Evolutionary conservation across 2,329 filamentous ascomycete species (phyloP), one percentile per base, ranked within the genome.

Genomic region (Lasiodiplodia gonubiensis): DNA sequence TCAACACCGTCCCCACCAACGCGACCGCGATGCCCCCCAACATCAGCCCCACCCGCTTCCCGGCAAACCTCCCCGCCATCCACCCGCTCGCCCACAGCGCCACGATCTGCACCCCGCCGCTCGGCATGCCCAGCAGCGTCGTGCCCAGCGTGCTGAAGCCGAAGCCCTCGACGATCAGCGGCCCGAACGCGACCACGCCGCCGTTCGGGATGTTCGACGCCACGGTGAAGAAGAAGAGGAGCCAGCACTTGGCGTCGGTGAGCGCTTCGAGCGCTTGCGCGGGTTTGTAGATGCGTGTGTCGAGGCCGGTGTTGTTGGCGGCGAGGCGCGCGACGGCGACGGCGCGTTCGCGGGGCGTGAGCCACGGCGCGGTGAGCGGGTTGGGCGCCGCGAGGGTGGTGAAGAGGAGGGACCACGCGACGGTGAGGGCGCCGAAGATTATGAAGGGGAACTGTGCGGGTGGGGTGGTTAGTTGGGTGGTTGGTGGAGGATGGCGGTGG

Each of bases 281-380:
- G 1, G 76, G 70, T 23, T 83, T 81, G 77, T 87, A 88, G 35
- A 78, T 77, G 70, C 77, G 81, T 73, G 83, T 82, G 68, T 82
- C 79, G 21, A 83, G 73, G 71, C 81, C 81, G 3, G 80, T 82
- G 69, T 82, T 80, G 70, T 83, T 83, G 59, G 75, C 74, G 27
- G 46, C 59, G 4, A 93, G 85, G 0, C 91, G 84, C 68, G 91
- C 90, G n/a, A 92, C 80, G 0, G 88, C 89, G 49, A 92, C 82
- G 0, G 88, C 75, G 16, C 88, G 87, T 70, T 94, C 91, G 55
- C 87, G 83, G 60, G 89, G 85, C 11, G 81, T 90, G 27, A 94
- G 72, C 83, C 85, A 89, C 2, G 84, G 80, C 12, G 86, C 86
- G 60, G 88, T 88, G 57, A 88, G 75, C 69, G 88, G 87, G 70